A percentile compares a stretch with the other conserved stretches of the same genome.
Conservation (phyloP, 164 flowering plant genomes). For the Echeveria elegans region DNA sequence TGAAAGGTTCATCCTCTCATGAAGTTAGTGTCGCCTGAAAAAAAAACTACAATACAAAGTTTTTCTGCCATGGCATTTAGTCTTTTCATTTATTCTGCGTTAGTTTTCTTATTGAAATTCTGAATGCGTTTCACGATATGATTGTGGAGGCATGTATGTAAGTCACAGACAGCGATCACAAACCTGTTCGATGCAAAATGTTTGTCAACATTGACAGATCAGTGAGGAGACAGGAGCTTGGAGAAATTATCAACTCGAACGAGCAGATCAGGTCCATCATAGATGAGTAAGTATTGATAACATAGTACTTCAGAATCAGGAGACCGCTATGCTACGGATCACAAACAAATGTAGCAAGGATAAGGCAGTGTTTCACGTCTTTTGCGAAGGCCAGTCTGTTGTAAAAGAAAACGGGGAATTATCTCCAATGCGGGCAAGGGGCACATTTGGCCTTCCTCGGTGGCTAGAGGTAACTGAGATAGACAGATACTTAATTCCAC, state of each 20-base stretch:
- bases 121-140: conserved; percentile 56
- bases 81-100: not conserved
- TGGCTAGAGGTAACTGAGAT: conserved; percentile 84
- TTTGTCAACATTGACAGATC: conserved; percentile 69
- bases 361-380: conserved; percentile 45
- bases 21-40: too few relatives aligned
- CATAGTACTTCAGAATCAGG: conserved; percentile 67
- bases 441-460: conserved; percentile 75
- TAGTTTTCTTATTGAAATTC: too few relatives aligned
- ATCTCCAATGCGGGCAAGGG: conserved; percentile 40
- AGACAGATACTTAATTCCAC: not conserved
- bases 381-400: conserved; percentile 56
- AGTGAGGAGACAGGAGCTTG: conserved; percentile 64
- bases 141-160: conserved; percentile 99
- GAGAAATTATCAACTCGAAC: conserved; percentile 51
- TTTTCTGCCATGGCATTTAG: too few relatives aligned
- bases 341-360: conserved; percentile 52
- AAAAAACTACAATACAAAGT: too few relatives aligned
- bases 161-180: conserved; percentile 96
- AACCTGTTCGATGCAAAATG: conserved; percentile 86
- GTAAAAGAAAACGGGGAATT: conserved; percentile 49
- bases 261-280: conserved; percentile 41
- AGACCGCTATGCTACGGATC: conserved; percentile 41
- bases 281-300: conserved; percentile 48
- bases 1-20: too few relatives aligned